A percentile compares a stretch with the other conserved stretches of the same genome.
Evolutionary conservation across 164 flowering plant genomes (phyloP).

Genomic region (Cinnamomum micranthum): DNA sequence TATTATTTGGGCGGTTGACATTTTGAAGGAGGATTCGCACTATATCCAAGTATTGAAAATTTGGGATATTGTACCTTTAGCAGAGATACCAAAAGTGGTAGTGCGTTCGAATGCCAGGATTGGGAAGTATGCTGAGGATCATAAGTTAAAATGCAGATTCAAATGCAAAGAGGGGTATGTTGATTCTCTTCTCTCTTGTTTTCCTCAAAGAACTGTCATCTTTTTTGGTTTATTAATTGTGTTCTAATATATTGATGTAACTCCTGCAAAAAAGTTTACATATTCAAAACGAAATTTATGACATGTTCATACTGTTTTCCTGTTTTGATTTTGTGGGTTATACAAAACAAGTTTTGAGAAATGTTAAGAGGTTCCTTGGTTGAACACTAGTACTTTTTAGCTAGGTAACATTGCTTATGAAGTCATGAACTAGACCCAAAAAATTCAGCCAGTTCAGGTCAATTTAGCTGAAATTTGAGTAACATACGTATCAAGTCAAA

Average conservation of each 20-base stretch:
- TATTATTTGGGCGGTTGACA: conserved; percentile 36
- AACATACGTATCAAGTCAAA: background rate
- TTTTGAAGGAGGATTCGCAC: conserved; percentile 7
- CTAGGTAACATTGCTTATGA: background rate
- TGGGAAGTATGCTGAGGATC: conserved; percentile 17
- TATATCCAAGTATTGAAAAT: conserved; percentile 35
- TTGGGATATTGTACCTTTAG: conserved; percentile 66
- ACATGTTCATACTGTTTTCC: background rate
- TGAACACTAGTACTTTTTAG: background rate
- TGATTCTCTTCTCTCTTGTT: background rate
- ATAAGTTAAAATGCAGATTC: conserved; percentile 44
- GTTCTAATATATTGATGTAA: background rate
- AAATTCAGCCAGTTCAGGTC: background rate
- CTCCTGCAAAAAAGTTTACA: background rate
- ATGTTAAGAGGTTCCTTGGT: background rate
- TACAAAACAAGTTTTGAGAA: too few relatives aligned
- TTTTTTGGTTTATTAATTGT: background rate
- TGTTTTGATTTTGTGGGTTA: background rate
- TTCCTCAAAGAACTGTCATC: background rate
- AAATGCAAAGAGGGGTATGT: conserved; percentile 53
- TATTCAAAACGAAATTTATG: background rate
- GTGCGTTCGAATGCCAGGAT: conserved; percentile 7
- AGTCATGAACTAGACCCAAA: background rate
- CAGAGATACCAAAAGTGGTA: conserved; percentile 44
- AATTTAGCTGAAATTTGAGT: background rate